Evolutionary conservation across 495 filamentous ascomycete genomes (phyloP).

Genomic region (Apodospora peruviana): DNA sequence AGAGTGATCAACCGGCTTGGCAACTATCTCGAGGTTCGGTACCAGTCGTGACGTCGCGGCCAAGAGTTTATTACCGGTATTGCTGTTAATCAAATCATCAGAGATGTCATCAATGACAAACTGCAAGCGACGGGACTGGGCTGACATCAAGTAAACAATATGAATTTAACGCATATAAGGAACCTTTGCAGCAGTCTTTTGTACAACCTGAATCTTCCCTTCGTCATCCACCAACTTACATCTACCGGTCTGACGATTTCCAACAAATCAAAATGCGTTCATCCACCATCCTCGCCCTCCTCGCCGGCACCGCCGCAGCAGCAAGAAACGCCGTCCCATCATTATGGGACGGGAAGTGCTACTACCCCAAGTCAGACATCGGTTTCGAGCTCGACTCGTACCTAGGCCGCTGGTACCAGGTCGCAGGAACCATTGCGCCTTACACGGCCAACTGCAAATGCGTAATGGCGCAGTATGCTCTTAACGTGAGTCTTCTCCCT

Average conservation of each 20-base stretch:
- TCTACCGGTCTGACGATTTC: neutral
- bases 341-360: conserved; percentile 14
- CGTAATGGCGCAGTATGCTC: conserved; percentile 12
- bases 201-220: too few relatives aligned
- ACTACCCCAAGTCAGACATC: conserved; percentile 12
- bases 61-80: too few relatives aligned
- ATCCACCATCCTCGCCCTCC: conserved; percentile 4
- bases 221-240: neutral
- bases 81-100: too few relatives aligned
- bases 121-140: too few relatives aligned
- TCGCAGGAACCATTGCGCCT: conserved; percentile 14
- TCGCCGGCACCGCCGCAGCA: conserved; percentile 2
- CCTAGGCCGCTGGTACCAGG: conserved; percentile 19
- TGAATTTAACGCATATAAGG: too few relatives aligned
- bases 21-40: too few relatives aligned
- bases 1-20: too few relatives aligned
- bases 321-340: conserved; percentile 12
- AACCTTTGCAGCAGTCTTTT: too few relatives aligned
- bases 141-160: too few relatives aligned
- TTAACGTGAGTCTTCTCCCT: conserved; percentile 9
- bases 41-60: too few relatives aligned
- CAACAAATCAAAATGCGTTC: conserved; percentile 8
- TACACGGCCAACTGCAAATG: conserved; percentile 14
- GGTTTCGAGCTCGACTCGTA: conserved; percentile 12
- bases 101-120: too few relatives aligned